Percentiles rank a stretch among this genome's conserved stretches.
These are phyloP conservation scores for Heritiera fomes DNA, from an alignment of 345 rosid species.

Conservation along the genomic window DNA sequence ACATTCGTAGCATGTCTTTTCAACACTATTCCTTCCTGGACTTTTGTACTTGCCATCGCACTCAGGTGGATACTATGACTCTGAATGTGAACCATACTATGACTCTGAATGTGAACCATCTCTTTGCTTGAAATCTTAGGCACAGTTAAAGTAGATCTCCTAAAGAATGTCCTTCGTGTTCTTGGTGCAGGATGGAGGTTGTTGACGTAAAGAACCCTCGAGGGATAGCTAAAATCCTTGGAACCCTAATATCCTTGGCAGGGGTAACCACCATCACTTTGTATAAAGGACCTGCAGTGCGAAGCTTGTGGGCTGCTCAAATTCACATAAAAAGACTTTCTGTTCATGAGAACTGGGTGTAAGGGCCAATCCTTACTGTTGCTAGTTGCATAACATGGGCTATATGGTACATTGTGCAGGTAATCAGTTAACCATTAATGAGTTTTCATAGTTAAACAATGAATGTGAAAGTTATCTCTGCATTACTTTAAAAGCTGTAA, in stretches of 20 bases:
- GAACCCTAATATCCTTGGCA: conserved; percentile 49
- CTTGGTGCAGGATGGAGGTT: conserved; percentile 47
- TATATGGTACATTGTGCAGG: conserved; percentile 63
- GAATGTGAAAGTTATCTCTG: background rate
- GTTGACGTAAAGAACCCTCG: conserved; percentile 49
- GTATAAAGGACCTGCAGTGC: conserved; percentile 50
- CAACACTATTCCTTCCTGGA: conserved; percentile 51
- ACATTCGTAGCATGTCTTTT: conserved; percentile 44
- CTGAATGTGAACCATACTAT: background rate
- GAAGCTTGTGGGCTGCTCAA: conserved; percentile 39
- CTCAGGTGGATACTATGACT: conserved; percentile 36
- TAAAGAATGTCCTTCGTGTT: background rate
- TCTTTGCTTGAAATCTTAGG: background rate
- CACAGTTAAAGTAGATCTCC: background rate
- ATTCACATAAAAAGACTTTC: conserved; percentile 34
- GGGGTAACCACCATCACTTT: conserved; percentile 57
- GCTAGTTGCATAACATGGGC: conserved; percentile 67
- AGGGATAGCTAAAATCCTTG: conserved; percentile 55
- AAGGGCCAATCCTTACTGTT: conserved; percentile 53
- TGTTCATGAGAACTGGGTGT: conserved; percentile 51
- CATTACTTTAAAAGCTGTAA: background rate
- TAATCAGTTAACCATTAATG: conserved; percentile 8
- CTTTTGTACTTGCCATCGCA: conserved; percentile 44
- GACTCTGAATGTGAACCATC: background rate
- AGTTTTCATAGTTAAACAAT: background rate